Base-by-base conservation (phyloP, 2,329 filamentous ascomycete genomes). In the Clonostachys byssicola region DNA sequence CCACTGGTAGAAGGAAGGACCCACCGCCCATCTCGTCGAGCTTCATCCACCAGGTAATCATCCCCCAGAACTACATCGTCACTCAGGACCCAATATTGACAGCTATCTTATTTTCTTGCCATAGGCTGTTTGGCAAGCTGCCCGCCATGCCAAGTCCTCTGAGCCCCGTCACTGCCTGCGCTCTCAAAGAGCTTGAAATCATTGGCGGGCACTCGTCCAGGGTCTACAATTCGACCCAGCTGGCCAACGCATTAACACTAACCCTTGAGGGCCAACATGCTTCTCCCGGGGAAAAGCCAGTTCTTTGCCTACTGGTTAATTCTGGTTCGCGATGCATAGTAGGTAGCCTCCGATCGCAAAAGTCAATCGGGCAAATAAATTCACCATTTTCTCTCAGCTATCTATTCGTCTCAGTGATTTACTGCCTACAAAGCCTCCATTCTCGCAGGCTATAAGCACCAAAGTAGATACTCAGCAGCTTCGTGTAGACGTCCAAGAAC, bases 181-280 rank as follows among this genome's bases (percentile, higher is more conserved):
- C 55, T n/a, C 60, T 67, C 39, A 51, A 47, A 43, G 53, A 56
- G 40, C 48, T 66, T 12, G 61, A 65, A 47, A 56, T 67, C 17
- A 53, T 52, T 16, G 53, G 59, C 47, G 55, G 52, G 13, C 18
- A 36, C 7, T 50, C 51, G 6, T 46, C 51, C 8, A 55, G 49
- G 35, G 44, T 53, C 4, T 64, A 56, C 39, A 52, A 56, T 43
- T 54, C 59, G 10, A 57, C 55, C 5, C 55, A 64, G 34, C 49
- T 40, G 14, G 40, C 43, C n/a, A 23, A 43, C 13, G 23, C 18
- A n/a, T 36, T 42, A 10, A 33, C 46, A 23, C 33, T 48, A 17
- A 45, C 42, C 13, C 34, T 48, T 12, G 42, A 48, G 13, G 18
- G 16, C 33, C 30, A 44, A 38, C 17, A 12, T 40, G 5, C 16